phyloP scores from a whole-genome alignment of 148 eudicot species.

The Nepenthes gracilis region DNA sequence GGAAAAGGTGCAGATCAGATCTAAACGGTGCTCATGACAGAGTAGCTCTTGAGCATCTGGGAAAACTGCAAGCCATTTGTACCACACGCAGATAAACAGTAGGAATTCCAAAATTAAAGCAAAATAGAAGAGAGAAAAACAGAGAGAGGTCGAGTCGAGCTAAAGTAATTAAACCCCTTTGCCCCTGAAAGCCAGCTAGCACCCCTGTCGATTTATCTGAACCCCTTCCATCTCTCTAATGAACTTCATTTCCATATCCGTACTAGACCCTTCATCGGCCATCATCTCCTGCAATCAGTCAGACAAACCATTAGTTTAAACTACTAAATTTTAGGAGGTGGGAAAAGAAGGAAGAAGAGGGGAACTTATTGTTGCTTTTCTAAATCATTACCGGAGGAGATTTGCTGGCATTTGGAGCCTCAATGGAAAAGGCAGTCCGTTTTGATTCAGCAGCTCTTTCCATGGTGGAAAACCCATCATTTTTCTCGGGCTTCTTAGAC shows the following conservation, averaged over 20 bases:
- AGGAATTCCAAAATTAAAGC: no score
- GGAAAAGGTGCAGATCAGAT: no score
- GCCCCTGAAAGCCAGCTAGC: no score
- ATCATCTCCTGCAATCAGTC: slow-evolving; percentile 19
- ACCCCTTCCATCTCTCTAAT: no score
- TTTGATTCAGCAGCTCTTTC: not conserved
- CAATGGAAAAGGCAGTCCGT: slow-evolving; percentile 12
- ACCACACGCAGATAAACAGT: no score
- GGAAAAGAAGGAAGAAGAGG: not conserved
- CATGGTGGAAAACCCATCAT: slow-evolving; percentile 19
- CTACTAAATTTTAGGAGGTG: not conserved
- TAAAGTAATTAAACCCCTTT: no score
- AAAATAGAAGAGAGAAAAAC: no score
- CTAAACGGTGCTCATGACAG: no score
- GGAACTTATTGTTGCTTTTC: not conserved
- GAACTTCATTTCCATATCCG: slow-evolving; percentile 25
- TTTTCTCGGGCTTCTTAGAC: slow-evolving; percentile 41
- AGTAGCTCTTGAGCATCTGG: no score
- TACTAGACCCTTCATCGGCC: slow-evolving; percentile 28
- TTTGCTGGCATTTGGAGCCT: slow-evolving; percentile 4
- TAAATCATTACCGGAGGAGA: not conserved
- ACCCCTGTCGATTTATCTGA: no score
- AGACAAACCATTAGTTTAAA: not conserved
- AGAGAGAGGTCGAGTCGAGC: no score
- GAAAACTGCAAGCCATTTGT: no score